These are phyloP conservation scores for Plasmodium vivax DNA, from an alignment of 169 alveolate genomes.

Conservation along the genomic window DNA sequence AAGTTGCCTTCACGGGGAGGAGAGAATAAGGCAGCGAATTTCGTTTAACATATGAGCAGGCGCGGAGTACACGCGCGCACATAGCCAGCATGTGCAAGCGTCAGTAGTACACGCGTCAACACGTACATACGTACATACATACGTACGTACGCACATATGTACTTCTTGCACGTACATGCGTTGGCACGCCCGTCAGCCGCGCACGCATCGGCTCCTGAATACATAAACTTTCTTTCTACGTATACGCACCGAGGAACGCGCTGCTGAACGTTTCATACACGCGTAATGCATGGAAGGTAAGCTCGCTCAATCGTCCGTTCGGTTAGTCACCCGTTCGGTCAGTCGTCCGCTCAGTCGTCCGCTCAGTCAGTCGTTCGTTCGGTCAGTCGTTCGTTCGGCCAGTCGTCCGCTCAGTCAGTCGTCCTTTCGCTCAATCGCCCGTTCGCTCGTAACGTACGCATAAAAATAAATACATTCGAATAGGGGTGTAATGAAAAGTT, in stretches of 20 bases:
- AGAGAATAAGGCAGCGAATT: background rate
- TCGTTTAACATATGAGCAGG: background rate
- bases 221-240: background rate
- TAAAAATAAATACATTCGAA: background rate
- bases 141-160: background rate
- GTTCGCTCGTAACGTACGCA: background rate
- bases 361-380: background rate
- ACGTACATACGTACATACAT: background rate
- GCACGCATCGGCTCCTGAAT: background rate
- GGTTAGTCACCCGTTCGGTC: background rate
- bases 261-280: background rate
- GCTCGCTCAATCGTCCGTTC: background rate
- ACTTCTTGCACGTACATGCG: background rate
- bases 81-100: background rate
- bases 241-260: background rate
- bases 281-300: background rate
- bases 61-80: background rate
- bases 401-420: background rate
- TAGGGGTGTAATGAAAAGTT: conserved; percentile 1
- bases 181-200: background rate
- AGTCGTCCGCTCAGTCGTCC: background rate
- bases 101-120: background rate
- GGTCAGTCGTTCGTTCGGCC: background rate
- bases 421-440: background rate
- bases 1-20: background rate